Evolutionary conservation across 1,284 basidiomycete genomes (phyloP), one percentile per base, ranked within the genome.

Genomic region (Peniophora sp.): DNA sequence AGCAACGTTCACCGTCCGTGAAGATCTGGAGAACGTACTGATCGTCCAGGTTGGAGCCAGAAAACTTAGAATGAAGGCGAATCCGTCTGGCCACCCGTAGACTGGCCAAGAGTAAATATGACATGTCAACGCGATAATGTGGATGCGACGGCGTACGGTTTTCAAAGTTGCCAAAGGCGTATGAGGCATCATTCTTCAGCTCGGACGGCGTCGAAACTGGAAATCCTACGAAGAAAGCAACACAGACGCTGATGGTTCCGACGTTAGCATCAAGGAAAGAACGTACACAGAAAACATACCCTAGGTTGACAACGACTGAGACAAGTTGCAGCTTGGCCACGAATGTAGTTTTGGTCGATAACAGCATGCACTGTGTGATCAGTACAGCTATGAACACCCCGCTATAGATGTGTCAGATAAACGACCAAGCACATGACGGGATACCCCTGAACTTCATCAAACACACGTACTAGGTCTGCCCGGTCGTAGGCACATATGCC

Each of bases 41-140:
- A 66, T 55, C 23, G 62, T 75, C 77, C 77, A 79, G 2, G 74
- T 66, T 1, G 77, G 76, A 2, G 70, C 67, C 34, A 79, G 58
- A 53, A 76, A 69, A n/a, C 69, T 70, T 2, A 78, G 63, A 41
- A 77, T 60, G 56, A 78, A 78, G 2, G 75, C 69, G 49, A 71
- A 72, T 2, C 66, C 70, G 44, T 64, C 62, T 3, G 66, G 65
- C 74, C 75, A 83, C 3, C 73, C 72, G 20, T 71, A 70, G n/a
- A 74, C 74, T 75, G 45, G n/a, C 2, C 2, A 25, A 3, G 17
- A 11, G 12, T 45, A 9, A 25, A 9, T 3, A 44, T 17, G 16
- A 32, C n/a, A n/a, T 10, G 38, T 17, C 34, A 19, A 50, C 34
- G 41, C 11, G 34, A 27, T 38, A 24, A 36, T 23, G 43, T 27